Percentiles rank a stretch among this genome's conserved stretches.
Conservation (phyloP, 2,329 filamentous ascomycete species). For the Exophiala spinifera region DNA sequence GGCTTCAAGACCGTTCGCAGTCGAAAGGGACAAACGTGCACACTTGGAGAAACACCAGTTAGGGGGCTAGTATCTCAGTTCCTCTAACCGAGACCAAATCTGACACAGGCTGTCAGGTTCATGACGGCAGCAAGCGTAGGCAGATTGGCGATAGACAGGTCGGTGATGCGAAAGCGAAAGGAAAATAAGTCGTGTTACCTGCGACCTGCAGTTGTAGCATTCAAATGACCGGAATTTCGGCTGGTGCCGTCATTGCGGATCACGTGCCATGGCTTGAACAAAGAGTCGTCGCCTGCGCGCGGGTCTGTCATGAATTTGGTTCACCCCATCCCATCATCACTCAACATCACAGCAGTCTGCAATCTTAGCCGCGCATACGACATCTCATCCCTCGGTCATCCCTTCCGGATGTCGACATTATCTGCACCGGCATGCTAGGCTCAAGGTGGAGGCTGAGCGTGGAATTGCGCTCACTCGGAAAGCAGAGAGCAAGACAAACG, state of each 20-base stretch:
- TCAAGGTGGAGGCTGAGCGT: slow-evolving; percentile 22
- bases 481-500: slow-evolving; percentile 14
- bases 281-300: slow-evolving; percentile 14
- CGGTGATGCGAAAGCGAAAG: not conserved
- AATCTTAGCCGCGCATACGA: slow-evolving; percentile 5
- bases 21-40: too few species aligned
- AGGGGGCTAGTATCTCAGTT: too few species aligned
- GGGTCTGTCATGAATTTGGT: slow-evolving; percentile 8
- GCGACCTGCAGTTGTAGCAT: not conserved
- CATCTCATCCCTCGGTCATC: slow-evolving; percentile 3
- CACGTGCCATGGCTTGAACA: slow-evolving; percentile 12
- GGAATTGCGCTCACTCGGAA: slow-evolving; percentile 22
- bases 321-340: slow-evolving; percentile 13
- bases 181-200: not conserved
- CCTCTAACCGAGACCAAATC: too few species aligned
- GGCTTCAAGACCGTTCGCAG: too few species aligned
- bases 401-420: slow-evolving; percentile 7
- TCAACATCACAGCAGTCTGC: slow-evolving; percentile 4
- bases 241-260: not conserved
- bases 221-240: slow-evolving; percentile 1
- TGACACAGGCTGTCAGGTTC: too few species aligned
- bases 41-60: too few species aligned
- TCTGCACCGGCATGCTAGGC: slow-evolving; percentile 24
- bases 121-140: too few species aligned
- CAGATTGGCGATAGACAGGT: too few species aligned